These are phyloP conservation scores for Sclerotiophoma versabilis DNA, from an alignment of 2,329 filamentous ascomycete genomes.

Conservation along the genomic window DNA sequence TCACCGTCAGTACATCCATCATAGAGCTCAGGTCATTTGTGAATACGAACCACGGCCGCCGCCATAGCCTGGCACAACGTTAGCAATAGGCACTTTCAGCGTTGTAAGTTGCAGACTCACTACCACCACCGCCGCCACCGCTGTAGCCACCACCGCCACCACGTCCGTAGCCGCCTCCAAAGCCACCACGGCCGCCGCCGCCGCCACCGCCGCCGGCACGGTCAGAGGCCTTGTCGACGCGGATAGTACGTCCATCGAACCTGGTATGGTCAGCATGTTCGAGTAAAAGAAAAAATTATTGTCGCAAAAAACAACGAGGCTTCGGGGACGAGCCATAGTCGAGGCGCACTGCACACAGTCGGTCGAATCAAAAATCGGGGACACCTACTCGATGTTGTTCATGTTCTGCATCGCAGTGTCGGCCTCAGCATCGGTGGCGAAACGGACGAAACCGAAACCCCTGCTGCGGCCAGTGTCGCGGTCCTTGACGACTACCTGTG, in stretches of 20 bases:
- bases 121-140: slow-evolving; percentile 36
- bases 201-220: slow-evolving; percentile 62
- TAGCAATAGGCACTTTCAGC: slow-evolving; percentile 2
- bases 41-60: slow-evolving; percentile 29
- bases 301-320: background rate
- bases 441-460: slow-evolving; percentile 97
- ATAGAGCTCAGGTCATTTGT: background rate
- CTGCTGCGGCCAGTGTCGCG: slow-evolving; percentile 95
- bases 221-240: slow-evolving; percentile 94
- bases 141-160: slow-evolving; percentile 38
- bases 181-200: slow-evolving; percentile 46
- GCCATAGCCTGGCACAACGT: slow-evolving; percentile 23
- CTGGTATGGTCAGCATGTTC: slow-evolving; percentile 55
- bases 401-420: slow-evolving; percentile 77
- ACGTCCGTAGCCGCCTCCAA: slow-evolving; percentile 39
- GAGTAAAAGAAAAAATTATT: background rate
- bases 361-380: background rate
- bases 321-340: background rate
- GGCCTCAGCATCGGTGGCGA: slow-evolving; percentile 76
- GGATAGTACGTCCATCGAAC: slow-evolving; percentile 92
- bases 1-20: slow-evolving; percentile 9
- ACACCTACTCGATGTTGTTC: slow-evolving; percentile 87
- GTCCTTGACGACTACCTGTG: slow-evolving; percentile 94
- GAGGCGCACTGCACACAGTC: background rate
- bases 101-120: slow-evolving; percentile 7